phyloP scores from a whole-genome alignment of 345 rosid genomes.

The Gossypium raimondii region DNA sequence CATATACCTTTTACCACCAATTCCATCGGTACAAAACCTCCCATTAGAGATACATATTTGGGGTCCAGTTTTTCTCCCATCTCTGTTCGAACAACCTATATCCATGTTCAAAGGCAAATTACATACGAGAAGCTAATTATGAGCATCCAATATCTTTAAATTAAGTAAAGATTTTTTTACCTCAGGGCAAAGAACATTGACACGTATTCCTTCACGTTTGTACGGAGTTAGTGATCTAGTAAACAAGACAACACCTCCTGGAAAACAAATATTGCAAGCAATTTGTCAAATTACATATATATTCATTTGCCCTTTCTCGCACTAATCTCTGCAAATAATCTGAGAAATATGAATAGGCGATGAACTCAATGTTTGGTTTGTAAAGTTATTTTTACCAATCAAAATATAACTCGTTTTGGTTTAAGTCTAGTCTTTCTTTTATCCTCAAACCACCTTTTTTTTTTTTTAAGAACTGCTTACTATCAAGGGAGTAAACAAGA shows the following conservation, averaged over 20 bases:
- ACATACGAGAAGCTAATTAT: not conserved
- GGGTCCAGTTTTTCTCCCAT: conserved; percentile 34
- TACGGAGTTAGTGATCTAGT: conserved; percentile 64
- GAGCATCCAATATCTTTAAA: conserved; percentile 6
- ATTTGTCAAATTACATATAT: not conserved
- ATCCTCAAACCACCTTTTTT: no score
- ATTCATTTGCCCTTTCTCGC: not conserved
- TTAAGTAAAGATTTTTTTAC: conserved; percentile 30
- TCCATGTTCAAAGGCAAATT: conserved; percentile 17
- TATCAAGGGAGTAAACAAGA: not conserved
- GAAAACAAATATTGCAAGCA: conserved; percentile 10
- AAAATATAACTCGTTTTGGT: no score
- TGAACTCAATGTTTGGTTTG: no score
- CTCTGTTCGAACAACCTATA: conserved; percentile 81
- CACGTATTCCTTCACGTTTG: conserved; percentile 65
- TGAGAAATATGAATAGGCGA: not conserved
- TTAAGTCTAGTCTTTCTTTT: no score
- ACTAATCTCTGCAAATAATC: not conserved
- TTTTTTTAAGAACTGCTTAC: not conserved
- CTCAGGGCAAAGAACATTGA: conserved; percentile 99
- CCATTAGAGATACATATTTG: conserved; percentile 35
- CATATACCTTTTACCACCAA: conserved; percentile 68
- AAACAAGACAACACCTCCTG: conserved; percentile 83
- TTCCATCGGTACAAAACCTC: conserved; percentile 84
- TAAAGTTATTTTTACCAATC: no score